A percentile compares a stretch with the other conserved stretches of the same genome.
phyloP scores from a whole-genome alignment of 805 yeast genomes.

The Torulaspora franciscae region DNA sequence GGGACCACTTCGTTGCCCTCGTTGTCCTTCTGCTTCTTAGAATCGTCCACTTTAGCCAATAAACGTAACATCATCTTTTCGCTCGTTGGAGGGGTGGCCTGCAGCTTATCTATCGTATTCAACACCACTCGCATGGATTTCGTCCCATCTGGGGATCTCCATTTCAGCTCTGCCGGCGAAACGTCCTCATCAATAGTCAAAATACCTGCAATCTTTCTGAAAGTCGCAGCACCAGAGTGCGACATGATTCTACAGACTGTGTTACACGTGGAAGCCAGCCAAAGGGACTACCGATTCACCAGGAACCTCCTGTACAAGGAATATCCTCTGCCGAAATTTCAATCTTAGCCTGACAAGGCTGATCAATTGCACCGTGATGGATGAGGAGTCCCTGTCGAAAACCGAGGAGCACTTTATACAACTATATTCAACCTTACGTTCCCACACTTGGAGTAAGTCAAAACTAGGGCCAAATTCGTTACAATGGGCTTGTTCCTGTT shows the following conservation, averaged over 20 bases:
- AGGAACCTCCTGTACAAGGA: not conserved
- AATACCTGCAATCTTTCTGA: constrained; percentile 53
- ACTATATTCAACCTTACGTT: no score
- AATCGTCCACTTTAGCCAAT: constrained; percentile 40
- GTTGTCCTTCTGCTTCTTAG: constrained; percentile 28
- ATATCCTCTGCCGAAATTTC: not conserved
- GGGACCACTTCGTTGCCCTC: constrained; percentile 29
- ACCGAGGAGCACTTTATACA: not conserved
- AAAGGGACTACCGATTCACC: not conserved
- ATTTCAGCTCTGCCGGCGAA: constrained; percentile 49
- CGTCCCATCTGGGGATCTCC: constrained; percentile 55
- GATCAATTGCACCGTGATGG: not conserved
- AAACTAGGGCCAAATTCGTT: no score
- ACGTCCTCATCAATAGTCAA: constrained; percentile 52
- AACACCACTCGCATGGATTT: constrained; percentile 40
- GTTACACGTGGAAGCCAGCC: not conserved
- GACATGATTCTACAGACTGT: constrained; percentile 27
- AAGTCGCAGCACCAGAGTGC: constrained; percentile 50
- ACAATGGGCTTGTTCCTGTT: no score
- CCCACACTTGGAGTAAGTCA: no score
- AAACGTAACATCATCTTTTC: constrained; percentile 65
- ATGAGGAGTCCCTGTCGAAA: not conserved
- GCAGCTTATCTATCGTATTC: constrained; percentile 46
- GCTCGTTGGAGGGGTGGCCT: constrained; percentile 63
- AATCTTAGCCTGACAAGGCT: not conserved